Evolutionary conservation across 2,329 filamentous ascomycete species (phyloP), one percentile per base, ranked within the genome.

Genomic region (Cyphellophora europaea): DNA sequence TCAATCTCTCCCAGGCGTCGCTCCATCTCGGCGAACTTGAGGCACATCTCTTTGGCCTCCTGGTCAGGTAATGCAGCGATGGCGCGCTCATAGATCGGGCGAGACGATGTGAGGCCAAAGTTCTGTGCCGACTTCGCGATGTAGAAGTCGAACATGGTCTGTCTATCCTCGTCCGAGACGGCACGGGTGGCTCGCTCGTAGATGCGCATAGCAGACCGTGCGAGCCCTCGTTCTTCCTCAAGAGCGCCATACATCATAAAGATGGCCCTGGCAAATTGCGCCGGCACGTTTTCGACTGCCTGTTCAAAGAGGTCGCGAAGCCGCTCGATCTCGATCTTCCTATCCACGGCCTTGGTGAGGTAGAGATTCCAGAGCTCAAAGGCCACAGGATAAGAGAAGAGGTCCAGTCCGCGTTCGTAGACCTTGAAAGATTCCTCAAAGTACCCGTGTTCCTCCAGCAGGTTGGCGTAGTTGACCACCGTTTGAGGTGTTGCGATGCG

Each of bases 301-400:
- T 98, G 91, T 58, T 98, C 91, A 53, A 98, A 98, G 5, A 98
- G 72, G 58, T 98, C 93, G 39, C 91, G 79, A 15, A 98, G 67
- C 33, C 91, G 75, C 57, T 98, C 91, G 50, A 98, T 95, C 37
- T 85, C 81, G 54, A 96, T 93, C 59, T 93, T 91, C 38, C 91
- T 83, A 56, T 95, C 87, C 14, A 96, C 88, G 0, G 91, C 91
- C 62, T 98, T 98, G 36, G 87, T 95, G 36, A 98, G 74, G 58
- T 98, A 98, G 6, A 98, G 64, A 50, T 98, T 98, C 93, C 91
- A 98, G 14, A 98, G 71, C 65, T 98, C 91, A 57, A 98, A 98
- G 11, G 91, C 91, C 12, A 96, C 89, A 0, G 91, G 91, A 53
- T 96, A 98, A 58, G 79, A 93, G 70, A 98, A 98, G n/a, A 98